Percentiles rank a stretch among this genome's conserved stretches.
Conservation (phyloP, 257 asterid species). For the Solanum clarkiae region DNA sequence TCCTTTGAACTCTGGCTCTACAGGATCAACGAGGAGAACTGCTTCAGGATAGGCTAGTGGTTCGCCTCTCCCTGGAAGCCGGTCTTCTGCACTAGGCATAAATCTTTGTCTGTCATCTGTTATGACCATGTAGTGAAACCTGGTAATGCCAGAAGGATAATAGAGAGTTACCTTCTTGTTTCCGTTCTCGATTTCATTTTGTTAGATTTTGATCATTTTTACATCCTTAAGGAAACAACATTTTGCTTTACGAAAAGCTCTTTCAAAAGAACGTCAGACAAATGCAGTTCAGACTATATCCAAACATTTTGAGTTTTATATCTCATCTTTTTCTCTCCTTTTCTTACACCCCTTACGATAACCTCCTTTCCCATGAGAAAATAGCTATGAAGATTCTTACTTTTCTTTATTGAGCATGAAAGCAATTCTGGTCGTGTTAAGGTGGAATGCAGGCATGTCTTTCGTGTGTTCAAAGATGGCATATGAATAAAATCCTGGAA, state of each 20-base stretch:
- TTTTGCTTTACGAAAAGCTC: background rate
- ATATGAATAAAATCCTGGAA: slow-evolving; percentile 26
- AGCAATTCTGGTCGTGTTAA: slow-evolving; percentile 29
- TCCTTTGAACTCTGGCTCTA: slow-evolving; percentile 24
- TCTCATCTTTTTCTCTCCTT: background rate
- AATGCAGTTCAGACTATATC: background rate
- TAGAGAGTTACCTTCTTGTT: background rate
- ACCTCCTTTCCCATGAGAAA: background rate
- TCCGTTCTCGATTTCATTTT: background rate
- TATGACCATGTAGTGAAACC: slow-evolving; percentile 21
- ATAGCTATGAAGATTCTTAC: slow-evolving; percentile 1
- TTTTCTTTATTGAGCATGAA: slow-evolving; percentile 32
- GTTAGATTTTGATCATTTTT: background rate
- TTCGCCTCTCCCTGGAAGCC: slow-evolving; percentile 18
- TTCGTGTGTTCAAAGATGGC: slow-evolving; percentile 23
- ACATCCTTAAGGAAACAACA: background rate
- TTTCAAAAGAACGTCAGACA: background rate
- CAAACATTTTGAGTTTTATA: background rate
- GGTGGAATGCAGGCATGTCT: slow-evolving; percentile 27
- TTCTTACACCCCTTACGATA: background rate
- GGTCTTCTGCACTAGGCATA: slow-evolving; percentile 20
- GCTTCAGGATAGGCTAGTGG: slow-evolving; percentile 25
- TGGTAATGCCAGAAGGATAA: background rate
- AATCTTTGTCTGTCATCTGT: slow-evolving; percentile 18
- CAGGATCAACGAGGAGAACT: slow-evolving; percentile 21